phyloP scores from a whole-genome alignment of 2,329 filamentous ascomycete genomes.

The Leptographium galeiforme region DNA sequence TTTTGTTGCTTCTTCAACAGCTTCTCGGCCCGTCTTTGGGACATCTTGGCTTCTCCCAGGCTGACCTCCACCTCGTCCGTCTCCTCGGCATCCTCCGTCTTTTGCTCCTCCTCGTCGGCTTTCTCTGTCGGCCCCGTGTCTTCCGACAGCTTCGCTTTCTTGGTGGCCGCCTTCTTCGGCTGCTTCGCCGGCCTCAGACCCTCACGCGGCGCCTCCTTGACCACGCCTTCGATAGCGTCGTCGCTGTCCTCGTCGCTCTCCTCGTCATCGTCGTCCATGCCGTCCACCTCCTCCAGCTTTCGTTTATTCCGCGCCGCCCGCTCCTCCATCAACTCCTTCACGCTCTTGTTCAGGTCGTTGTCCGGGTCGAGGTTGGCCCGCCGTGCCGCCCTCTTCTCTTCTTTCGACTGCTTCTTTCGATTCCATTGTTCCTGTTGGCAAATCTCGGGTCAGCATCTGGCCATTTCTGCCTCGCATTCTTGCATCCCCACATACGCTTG shows the following conservation, averaged over 20 bases:
- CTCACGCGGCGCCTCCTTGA: conserved; percentile 48
- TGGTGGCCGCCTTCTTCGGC: conserved; percentile 29
- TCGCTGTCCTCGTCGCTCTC: conserved; percentile 19
- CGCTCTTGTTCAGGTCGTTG: conserved; percentile 64
- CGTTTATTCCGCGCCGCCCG: conserved; percentile 56
- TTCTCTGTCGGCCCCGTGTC: conserved; percentile 4
- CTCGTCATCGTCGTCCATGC: not conserved
- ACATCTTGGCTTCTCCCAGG: conserved; percentile 16
- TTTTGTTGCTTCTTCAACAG: conserved; percentile 38
- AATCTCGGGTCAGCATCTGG: not conserved
- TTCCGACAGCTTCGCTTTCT: conserved; percentile 35
- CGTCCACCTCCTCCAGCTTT: conserved; percentile 45
- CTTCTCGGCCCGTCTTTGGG: conserved; percentile 35
- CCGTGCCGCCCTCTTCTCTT: conserved; percentile 50
- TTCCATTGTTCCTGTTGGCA: conserved; percentile 70
- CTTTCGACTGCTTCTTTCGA: conserved; percentile 90
- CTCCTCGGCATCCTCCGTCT: conserved; percentile 4
- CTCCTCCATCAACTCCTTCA: conserved; percentile 88
- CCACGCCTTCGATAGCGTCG: conserved; percentile 38
- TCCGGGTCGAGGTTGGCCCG: conserved; percentile 78
- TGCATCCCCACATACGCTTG: conserved; percentile 52
- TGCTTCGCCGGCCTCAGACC: conserved; percentile 40
- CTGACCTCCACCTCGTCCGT: conserved; percentile 10
- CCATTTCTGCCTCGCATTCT: not conserved
- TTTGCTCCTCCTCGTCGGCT: conserved; percentile 10